Evolutionary conservation across 352 stramenopile genomes (phyloP), one percentile per base, ranked within the genome.

Genomic region (Phytophthora aleatoria): DNA sequence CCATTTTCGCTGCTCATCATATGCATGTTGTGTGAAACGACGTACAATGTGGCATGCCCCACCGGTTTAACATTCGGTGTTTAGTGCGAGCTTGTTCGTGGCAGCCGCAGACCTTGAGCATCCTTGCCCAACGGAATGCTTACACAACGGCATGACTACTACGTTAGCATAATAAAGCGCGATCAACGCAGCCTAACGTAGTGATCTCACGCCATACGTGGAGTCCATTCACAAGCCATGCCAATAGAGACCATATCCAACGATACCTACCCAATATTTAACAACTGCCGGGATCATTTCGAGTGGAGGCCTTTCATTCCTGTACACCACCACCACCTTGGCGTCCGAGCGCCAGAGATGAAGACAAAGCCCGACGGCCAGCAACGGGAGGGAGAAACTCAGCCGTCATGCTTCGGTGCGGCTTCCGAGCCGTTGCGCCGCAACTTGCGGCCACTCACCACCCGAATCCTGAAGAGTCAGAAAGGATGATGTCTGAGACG

Each of bases 401-500:
- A 56, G 43, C 33, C 24, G 36, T 43, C 65, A 36, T 26, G 24
- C 45, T 54, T 64, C 48, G 24, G 24, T 26, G 60, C 49, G 3
- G 36, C 42, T 69, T 62, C 50, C 45, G n/a, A 49, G 50, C 24
- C 33, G 35, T 43, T 60, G 39, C 57, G 20, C 36, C 56, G 52
- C 61, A 43, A 74, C 36, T 71, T 61, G 42, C 54, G 42, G 13
- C 47, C 65, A 73, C 57, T 57, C 61, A 69, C 58, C 57, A 39
- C 27, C 12, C 38, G 49, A 69, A 69, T 75, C 58, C 63, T 73
- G 68, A 73, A 70, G 45, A 60, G 64, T 62, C 69, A 59, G 63
- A 61, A 61, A 43, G 10, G 48, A 66, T 60, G 60, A 54, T 49
- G 35, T 1, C 45, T 68, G 57, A 71, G 50, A 67, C 50, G 64